A percentile compares a stretch with the other conserved stretches of the same genome.
These are phyloP conservation scores for Blastobotrys arbuscula DNA, from an alignment of 1,139 yeast species.

Conservation along the genomic window DNA sequence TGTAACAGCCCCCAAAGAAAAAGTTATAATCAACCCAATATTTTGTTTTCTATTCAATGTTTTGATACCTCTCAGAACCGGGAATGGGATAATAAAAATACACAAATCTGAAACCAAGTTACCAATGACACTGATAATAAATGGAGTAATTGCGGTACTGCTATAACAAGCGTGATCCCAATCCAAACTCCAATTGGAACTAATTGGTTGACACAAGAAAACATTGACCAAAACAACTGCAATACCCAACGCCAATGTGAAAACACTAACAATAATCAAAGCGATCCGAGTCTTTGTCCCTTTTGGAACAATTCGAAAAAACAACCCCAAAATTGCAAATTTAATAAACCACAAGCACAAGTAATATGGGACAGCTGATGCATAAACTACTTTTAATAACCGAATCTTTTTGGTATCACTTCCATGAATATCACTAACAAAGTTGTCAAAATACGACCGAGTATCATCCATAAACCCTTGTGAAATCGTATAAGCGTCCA, in stretches of 20 bases:
- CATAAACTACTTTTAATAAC: conserved; percentile 27
- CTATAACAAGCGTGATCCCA: conserved; percentile 25
- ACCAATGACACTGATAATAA: conserved; percentile 26
- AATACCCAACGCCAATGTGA: conserved; percentile 19
- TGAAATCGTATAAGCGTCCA: conserved; percentile 26
- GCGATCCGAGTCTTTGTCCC: conserved; percentile 24
- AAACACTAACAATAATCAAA: conserved; percentile 20
- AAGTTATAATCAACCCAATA: conserved; percentile 27
- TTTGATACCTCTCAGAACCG: conserved; percentile 24
- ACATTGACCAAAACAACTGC: conserved; percentile 25
- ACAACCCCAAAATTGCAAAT: conserved; percentile 29
- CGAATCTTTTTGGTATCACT: conserved; percentile 17
- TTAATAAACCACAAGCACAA: conserved; percentile 30
- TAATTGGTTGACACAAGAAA: conserved; percentile 29
- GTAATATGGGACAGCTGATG: conserved; percentile 30
- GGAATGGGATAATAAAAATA: conserved; percentile 30
- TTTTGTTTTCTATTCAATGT: conserved; percentile 23
- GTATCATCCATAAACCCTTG: conserved; percentile 28
- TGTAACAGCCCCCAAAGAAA: conserved; percentile 29
- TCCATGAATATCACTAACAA: conserved; percentile 21
- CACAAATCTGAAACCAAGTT: conserved; percentile 28
- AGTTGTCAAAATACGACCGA: conserved; percentile 25
- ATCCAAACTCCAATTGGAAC: conserved; percentile 28
- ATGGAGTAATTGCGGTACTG: conserved; percentile 28
- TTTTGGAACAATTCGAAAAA: conserved; percentile 28